Base-by-base conservation (phyloP, 352 stramenopile genomes). In the Phytophthora cryptogea region DNA sequence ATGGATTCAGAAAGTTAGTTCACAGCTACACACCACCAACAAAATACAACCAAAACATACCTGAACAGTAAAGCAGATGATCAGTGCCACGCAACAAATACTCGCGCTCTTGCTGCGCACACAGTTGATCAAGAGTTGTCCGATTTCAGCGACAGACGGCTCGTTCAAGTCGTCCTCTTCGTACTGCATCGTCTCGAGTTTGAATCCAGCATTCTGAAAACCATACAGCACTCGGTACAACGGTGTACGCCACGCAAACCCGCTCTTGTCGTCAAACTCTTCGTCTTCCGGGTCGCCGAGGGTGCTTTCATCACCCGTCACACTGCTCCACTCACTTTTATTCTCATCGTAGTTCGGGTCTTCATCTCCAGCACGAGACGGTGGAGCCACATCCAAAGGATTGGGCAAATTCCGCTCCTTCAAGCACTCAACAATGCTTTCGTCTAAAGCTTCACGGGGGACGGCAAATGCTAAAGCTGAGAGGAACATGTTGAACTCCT, bases 241-340 rank as follows among this genome's bases (percentile, higher is more conserved):
- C 9, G 82, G 78, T 16, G 87, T 83, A 6, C 81, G 74, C 76
- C 86, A 92, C 11, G 74, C 50, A 9, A 89, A 74, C 3, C 79
- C 68, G 20, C 56, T 76, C 41, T 69, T 72, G 14, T 76, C 63
- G 43, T 91, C 80, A 39, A 93, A 91, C 42, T 94, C 84, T 20
- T 85, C 71, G 49, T 93, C 87, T 77, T 96, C 87, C 0, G 70
- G 67, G 43, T 96, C 87, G 0, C 76, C 84, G 11, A 94, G 71
- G 14, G 76, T 86, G 47, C 87, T 96, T 53, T 94, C 87, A 35
- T 94, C 86, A 8, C 83, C 86, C 0, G 84, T 94, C 5, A 92
- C 85, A 60, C 86, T 95, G 48, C 83, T 95, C 74, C 86, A 89
- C 50, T 95, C 86, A 31, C 84, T 94, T 30, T 78, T 84, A 35